A percentile compares a stretch with the other conserved stretches of the same genome.
phyloP scores from a whole-genome alignment of 768 basidiomycete species.

The Hygrocybe punicea region DNA sequence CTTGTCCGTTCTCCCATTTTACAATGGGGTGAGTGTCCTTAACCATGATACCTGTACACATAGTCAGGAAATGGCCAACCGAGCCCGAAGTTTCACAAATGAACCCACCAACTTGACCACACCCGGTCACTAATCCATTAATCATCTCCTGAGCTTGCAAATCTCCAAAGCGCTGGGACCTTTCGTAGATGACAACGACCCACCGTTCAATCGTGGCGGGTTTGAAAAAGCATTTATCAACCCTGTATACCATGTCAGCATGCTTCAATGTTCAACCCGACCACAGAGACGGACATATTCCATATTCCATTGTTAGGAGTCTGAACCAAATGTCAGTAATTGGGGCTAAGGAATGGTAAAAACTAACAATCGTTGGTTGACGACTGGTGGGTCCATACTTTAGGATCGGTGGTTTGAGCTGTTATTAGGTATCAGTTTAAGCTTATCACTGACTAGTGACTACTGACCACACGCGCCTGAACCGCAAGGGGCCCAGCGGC shows the following conservation, averaged over 20 bases:
- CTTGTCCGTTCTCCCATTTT: conserved; percentile 58
- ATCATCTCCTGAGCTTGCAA: conserved; percentile 54
- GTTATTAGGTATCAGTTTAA: not conserved
- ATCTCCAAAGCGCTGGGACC: conserved; percentile 50
- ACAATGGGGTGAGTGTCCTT: conserved; percentile 44
- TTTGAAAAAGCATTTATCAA: conserved; percentile 66
- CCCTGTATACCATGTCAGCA: conserved; percentile 39
- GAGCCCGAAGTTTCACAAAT: not conserved
- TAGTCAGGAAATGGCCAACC: not conserved
- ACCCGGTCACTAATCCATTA: conserved; percentile 46
- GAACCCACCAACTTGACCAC: conserved; percentile 56
- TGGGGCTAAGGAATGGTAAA: not conserved
- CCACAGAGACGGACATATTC: conserved; percentile 58
- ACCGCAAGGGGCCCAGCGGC: conserved; percentile 52
- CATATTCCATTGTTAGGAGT: conserved; percentile 64
- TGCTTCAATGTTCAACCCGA: not conserved
- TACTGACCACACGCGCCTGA: conserved; percentile 48
- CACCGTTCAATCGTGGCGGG: conserved; percentile 54
- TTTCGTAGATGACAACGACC: conserved; percentile 67
- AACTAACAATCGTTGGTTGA: conserved; percentile 55
- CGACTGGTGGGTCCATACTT: conserved; percentile 59
- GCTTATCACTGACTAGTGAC: not conserved
- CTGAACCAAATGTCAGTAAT: conserved; percentile 31
- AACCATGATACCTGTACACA: conserved; percentile 54
- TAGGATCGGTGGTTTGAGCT: conserved; percentile 57